Evolutionary conservation across 2,329 filamentous ascomycete species (phyloP).

Genomic region (Paraconiothyrium sp.): DNA sequence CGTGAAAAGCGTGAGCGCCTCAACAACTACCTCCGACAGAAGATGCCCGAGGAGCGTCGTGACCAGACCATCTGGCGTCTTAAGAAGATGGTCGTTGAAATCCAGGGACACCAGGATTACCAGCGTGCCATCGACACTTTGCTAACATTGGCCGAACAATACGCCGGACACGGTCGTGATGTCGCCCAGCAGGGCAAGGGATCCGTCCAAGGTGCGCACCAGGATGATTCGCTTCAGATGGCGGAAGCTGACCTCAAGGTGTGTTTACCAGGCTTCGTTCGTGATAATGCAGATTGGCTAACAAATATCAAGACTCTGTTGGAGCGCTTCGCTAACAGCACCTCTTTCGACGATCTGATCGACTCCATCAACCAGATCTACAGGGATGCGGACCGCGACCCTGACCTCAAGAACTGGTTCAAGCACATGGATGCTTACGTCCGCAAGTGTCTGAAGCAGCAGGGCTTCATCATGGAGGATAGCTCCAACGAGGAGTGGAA

Average conservation of each 20-base stretch:
- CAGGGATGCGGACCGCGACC: constrained; percentile 83
- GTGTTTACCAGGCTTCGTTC: constrained; percentile 54
- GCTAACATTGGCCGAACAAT: constrained; percentile 83
- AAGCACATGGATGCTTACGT: constrained; percentile 78
- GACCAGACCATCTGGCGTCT: constrained; percentile 91
- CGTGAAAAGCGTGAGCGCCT: constrained; percentile 60
- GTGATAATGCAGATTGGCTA: constrained; percentile 57
- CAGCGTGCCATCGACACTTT: constrained; percentile 90
- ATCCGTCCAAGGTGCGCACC: constrained; percentile 76
- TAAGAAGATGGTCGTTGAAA: constrained; percentile 98
- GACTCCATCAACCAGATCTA: constrained; percentile 87
- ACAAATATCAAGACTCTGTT: constrained; percentile 75
- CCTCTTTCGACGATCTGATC: constrained; percentile 86
- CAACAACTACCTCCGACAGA: constrained; percentile 80
- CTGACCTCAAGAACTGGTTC: constrained; percentile 91
- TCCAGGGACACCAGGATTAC: constrained; percentile 95
- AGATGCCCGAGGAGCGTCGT: constrained; percentile 91
- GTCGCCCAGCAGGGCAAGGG: constrained; percentile 71
- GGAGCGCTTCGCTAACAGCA: constrained; percentile 95
- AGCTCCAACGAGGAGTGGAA: constrained; percentile 83
- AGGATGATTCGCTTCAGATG: constrained; percentile 68
- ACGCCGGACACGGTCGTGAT: constrained; percentile 76
- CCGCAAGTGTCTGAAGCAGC: constrained; percentile 83
- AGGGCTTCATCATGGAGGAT: constrained; percentile 90
- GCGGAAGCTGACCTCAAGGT: constrained; percentile 84